These are phyloP conservation scores for Trametes hirsuta DNA, from an alignment of 1,284 basidiomycete species.

Conservation along the genomic window DNA sequence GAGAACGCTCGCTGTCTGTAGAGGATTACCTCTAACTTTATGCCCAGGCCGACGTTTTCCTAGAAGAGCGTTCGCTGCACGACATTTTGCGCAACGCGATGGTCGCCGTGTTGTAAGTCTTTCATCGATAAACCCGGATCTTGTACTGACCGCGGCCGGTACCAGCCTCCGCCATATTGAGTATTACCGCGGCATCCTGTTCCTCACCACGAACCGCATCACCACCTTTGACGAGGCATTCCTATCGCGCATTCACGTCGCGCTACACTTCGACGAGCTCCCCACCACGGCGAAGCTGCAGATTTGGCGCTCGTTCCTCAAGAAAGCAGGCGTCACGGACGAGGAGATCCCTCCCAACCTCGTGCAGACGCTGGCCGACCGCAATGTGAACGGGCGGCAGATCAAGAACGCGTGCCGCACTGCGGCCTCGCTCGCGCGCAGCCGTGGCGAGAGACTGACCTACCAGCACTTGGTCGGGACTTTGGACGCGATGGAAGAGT, in stretches of 20 bases:
- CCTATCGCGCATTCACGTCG: slow-evolving; percentile 63
- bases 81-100: slow-evolving; percentile 59
- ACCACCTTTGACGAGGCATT: slow-evolving; percentile 66
- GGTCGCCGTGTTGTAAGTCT: slow-evolving; percentile 53
- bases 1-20: neutral
- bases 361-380: slow-evolving; percentile 45
- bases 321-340: slow-evolving; percentile 31
- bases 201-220: slow-evolving; percentile 68
- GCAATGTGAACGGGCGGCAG: slow-evolving; percentile 58
- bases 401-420: slow-evolving; percentile 67
- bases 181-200: slow-evolving; percentile 63
- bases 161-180: slow-evolving; percentile 53
- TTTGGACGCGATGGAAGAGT: slow-evolving; percentile 60
- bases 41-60: slow-evolving; percentile 43
- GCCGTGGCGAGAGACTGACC: slow-evolving; percentile 44
- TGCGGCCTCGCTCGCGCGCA: slow-evolving; percentile 56
- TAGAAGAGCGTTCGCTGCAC: slow-evolving; percentile 60
- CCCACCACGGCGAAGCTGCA: slow-evolving; percentile 9
- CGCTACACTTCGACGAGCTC: slow-evolving; percentile 54
- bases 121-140: neutral
- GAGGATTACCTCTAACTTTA: neutral
- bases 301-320: neutral
- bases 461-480: slow-evolving; percentile 55
- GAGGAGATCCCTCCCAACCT: slow-evolving; percentile 33
- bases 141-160: neutral